These are phyloP conservation scores for Apiospora hydei DNA, from an alignment of 2,329 filamentous ascomycete species.

Conservation along the genomic window DNA sequence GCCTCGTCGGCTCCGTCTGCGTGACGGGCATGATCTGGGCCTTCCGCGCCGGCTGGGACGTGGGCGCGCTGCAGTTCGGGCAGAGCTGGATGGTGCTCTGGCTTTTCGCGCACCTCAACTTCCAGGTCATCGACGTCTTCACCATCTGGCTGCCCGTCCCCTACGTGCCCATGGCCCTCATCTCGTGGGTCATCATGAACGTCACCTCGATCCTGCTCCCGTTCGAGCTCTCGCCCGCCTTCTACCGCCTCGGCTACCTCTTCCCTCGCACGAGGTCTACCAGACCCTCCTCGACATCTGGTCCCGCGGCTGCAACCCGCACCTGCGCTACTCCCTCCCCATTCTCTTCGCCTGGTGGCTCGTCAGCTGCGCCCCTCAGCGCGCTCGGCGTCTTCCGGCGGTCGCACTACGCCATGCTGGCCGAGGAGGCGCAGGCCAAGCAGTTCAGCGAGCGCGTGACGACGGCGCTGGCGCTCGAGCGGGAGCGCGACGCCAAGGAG, in stretches of 20 bases:
- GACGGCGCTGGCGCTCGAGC: slow-evolving; percentile 38
- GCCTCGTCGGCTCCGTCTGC: slow-evolving; percentile 49
- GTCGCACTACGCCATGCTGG: slow-evolving; percentile 41
- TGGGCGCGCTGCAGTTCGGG: slow-evolving; percentile 48
- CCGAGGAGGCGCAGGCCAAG: slow-evolving; percentile 35
- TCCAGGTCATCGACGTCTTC: slow-evolving; percentile 52
- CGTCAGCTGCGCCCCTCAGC: slow-evolving; percentile 31
- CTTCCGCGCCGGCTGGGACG: slow-evolving; percentile 49
- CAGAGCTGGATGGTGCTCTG: slow-evolving; percentile 52
- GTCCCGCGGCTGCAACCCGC: slow-evolving; percentile 50
- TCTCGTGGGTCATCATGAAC: slow-evolving; percentile 54
- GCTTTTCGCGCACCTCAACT: slow-evolving; percentile 53
- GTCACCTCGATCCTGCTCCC: slow-evolving; percentile 51
- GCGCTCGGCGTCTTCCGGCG: slow-evolving; percentile 40
- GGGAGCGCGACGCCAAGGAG: slow-evolving; percentile 29
- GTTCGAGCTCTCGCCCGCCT: slow-evolving; percentile 49
- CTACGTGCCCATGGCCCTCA: slow-evolving; percentile 52
- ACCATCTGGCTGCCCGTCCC: slow-evolving; percentile 48
- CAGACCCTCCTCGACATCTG: slow-evolving; percentile 51
- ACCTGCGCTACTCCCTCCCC: slow-evolving; percentile 48
- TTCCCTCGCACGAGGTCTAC: slow-evolving; percentile 51
- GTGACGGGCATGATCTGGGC: slow-evolving; percentile 52
- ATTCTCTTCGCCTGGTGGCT: slow-evolving; percentile 51
- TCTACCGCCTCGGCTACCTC: slow-evolving; percentile 49
- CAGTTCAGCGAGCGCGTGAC: slow-evolving; percentile 38